phyloP scores from a whole-genome alignment of 345 rosid genomes.

The Sisymbrium irio region DNA sequence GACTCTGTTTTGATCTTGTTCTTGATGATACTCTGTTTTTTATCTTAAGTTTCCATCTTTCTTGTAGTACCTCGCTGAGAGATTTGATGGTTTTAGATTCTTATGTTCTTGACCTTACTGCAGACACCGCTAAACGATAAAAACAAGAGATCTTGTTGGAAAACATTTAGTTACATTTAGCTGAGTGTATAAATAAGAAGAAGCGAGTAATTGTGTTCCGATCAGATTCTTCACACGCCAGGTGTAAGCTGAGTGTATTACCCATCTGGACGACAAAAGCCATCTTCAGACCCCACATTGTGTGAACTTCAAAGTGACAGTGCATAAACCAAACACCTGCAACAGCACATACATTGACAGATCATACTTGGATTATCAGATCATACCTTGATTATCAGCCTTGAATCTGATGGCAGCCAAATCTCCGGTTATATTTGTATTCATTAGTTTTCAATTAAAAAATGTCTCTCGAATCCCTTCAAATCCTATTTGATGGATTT shows the following conservation, averaged over 20 bases:
- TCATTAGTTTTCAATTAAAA: no score
- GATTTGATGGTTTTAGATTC: slow-evolving; percentile 16
- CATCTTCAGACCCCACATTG: slow-evolving; percentile 60
- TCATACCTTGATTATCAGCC: slow-evolving; percentile 75
- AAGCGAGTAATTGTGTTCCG: not conserved
- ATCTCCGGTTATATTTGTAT: no score
- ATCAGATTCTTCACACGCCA: slow-evolving; percentile 36
- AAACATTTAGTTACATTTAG: slow-evolving; percentile 16
- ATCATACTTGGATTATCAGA: not conserved
- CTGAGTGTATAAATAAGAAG: no score
- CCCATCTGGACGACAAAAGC: slow-evolving; percentile 54
- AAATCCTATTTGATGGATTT: no score
- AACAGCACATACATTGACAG: slow-evolving; percentile 1
- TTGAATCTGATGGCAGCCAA: no score
- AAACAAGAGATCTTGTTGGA: not conserved
- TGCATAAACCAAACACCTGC: slow-evolving; percentile 59
- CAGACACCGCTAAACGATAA: not conserved
- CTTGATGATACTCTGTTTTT: slow-evolving; percentile 8
- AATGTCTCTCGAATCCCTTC: no score
- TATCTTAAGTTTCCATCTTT: not conserved
- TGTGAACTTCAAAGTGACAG: slow-evolving; percentile 62
- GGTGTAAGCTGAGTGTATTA: no score
- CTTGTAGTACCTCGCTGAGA: slow-evolving; percentile 22
- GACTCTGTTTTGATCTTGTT: slow-evolving; percentile 20
- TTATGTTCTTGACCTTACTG: not conserved